Base-by-base conservation (phyloP, 306 rosid genomes). In the Malus asiatica region DNA sequence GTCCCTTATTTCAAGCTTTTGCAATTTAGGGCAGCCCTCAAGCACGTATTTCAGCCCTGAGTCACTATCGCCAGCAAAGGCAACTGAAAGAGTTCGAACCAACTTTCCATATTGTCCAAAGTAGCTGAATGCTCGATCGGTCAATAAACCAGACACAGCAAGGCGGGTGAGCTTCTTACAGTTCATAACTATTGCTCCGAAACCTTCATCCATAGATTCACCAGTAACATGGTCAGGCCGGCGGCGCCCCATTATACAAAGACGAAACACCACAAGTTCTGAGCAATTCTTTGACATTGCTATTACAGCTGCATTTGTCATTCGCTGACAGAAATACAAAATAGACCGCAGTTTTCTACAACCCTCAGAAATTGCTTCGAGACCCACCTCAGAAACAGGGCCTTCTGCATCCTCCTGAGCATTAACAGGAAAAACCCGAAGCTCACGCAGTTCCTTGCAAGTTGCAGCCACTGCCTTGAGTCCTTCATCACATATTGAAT, bases 121-220 rank as follows among this genome's bases (percentile, higher is more conserved):
- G 66, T 89, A 90, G 71, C 75, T 72, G 71, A 93, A 93, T 65
- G 89, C 95, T 38, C 68, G 87, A 77, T 93, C 96, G 16, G 96
- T 93, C 71, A 93, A 86, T 80, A 93, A 80, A 69, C 98, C 98
- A 67, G 98, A 93, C 22, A 85, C 82, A 46, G 96, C 96, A 35
- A 93, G 98, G 32, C 98, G 89, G 27, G 98, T 90, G 35, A 93
- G 93, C 90, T 90, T 89, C 90, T 89, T 93, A 79, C 98, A 90
- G 82, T 93, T 93, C 90, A 40, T 90, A 77, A 93, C 98, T 74
- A 93, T 93, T 72, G 96, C 98, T 52, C 98, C 96, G 61, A 93
- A 90, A 60, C 98, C 98, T 75, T 89, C 89, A 81, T 93, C 98
- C 98, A 93, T 93, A 72, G 98, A 90, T 59, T 81, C 78, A n/a